Evolutionary conservation across 2,329 filamentous ascomycete species (phyloP), one percentile per base, ranked within the genome.

Genomic region (Sarocladium kiliense): DNA sequence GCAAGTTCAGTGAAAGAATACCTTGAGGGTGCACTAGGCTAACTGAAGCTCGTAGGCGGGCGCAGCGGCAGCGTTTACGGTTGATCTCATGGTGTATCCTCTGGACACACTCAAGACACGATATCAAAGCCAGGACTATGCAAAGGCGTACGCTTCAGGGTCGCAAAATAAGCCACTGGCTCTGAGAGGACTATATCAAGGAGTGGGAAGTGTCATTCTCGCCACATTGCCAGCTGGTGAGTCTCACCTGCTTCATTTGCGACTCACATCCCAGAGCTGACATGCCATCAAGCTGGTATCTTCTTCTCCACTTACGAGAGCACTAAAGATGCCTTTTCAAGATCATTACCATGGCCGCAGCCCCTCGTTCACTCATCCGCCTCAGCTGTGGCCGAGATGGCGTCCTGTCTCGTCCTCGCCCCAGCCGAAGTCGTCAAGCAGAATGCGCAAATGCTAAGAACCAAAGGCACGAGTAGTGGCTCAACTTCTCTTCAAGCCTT

Each of bases 231-330:
- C 92, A n/a, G 89, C 88, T 55, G 89, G 87, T 89, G 68, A 58
- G 30, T n/a, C 23, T 34, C 25, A 49, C 18, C 26, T 19, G n/a
- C n/a, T n/a, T n/a, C n/a, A n/a, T 27, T 18, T 18, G 6, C 21
- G 32, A 32, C 19, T 39, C 25, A 19, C n/a, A 25, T 4, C 10
- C 47, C 18, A 36, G 19, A 2, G 27, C 55, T 54, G 32, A 56
- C 18, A 26, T n/a, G 19, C 21, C 34, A 11, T 18, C 51, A 61
- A 88, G 88, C 91, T 53, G 91, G 90, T 57, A 79, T 90, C 11
- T 96, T 96, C 75, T 96, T 96, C 71, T 91, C 88, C 2, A 92
- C 89, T 1, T 96, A 96, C 69, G 91, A 96, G 72, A 84, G 79
- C 45, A 77, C 85, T 19, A 96, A 95, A 70, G 72, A 75, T 2